Evolutionary conservation across 2,329 filamentous ascomycete species (phyloP).

Genomic region (Phymatotrichopsis omnivora): DNA sequence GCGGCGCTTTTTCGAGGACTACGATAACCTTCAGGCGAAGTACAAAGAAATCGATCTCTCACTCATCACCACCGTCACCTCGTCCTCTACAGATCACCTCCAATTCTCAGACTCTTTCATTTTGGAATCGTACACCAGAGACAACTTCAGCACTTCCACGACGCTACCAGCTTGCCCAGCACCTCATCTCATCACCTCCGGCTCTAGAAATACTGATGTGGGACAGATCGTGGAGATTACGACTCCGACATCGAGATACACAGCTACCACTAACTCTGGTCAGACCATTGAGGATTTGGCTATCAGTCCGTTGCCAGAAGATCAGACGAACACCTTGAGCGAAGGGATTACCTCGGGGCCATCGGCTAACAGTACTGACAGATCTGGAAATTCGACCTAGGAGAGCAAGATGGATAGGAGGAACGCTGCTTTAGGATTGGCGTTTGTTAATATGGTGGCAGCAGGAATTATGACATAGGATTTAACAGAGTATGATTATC

Average conservation of each 20-base stretch:
- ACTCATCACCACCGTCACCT: constrained; percentile 1
- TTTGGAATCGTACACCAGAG: background rate
- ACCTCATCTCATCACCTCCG: background rate
- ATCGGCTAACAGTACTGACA: no score
- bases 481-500: no score
- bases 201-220: background rate
- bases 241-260: background rate
- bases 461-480: no score
- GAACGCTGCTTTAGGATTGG: no score
- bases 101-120: background rate
- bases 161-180: background rate
- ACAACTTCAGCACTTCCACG: constrained; percentile 1
- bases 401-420: no score
- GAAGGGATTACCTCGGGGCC: no score
- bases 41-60: constrained; percentile 58
- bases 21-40: constrained; percentile 57
- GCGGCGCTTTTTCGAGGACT: constrained; percentile 59
- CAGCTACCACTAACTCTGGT: background rate
- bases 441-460: no score
- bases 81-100: background rate
- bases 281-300: background rate
- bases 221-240: background rate
- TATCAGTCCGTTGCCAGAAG: no score
- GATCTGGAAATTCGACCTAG: no score
- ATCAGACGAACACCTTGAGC: no score